Base-by-base conservation (phyloP, 441 rosid genomes). In the Biscutella laevigata region DNA sequence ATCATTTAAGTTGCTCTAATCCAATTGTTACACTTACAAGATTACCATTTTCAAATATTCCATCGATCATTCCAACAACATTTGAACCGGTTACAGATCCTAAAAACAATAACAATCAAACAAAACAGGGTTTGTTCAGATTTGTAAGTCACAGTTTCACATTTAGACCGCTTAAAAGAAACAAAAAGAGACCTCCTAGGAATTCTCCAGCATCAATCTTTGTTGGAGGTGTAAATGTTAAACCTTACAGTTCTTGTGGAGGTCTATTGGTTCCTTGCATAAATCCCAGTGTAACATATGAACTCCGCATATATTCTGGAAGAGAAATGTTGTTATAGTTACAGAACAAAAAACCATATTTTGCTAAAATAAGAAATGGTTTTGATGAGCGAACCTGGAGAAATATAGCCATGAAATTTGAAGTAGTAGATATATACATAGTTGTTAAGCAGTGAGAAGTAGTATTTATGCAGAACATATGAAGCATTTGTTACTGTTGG, bases 401-500 rank as follows among this genome's bases (percentile, higher is more conserved):
- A 71, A 10, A 66, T 65, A 80, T 79, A 75, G 29, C 79, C 77
- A 35, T 37, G 63, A 20, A 84, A 56, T 67, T 62, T 84, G 41
- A 89, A 83, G 62, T 53, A 84, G 76, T 94, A 88, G 52, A 81
- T 61, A 53, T 84, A 90, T 62, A 86, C 97, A 24, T 81, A 94
- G 29, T 81, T 81, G 30, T 66, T 75, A 55, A 94, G 96, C 65
- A 94, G 61, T 16, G 97, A 86, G 45, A 69, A 54, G 47, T 94
- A 94, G 68, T 89, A 89, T 73, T 88, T 94, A 57, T 97, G 92
- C 69, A 94, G 77, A 40, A 88, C 87, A 50, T 79, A 94, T 6
- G 99, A 94, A 6, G 97, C 97, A 49, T 88, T 94, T 36, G 97
- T 94, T 7, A 97, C 99, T 6, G 99, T 94, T 8, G 97, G 86